A percentile compares a stretch with the other conserved stretches of the same genome.
Evolutionary conservation across 176 grass and related monocot species (phyloP).

Genomic region (Lolium perenne): DNA sequence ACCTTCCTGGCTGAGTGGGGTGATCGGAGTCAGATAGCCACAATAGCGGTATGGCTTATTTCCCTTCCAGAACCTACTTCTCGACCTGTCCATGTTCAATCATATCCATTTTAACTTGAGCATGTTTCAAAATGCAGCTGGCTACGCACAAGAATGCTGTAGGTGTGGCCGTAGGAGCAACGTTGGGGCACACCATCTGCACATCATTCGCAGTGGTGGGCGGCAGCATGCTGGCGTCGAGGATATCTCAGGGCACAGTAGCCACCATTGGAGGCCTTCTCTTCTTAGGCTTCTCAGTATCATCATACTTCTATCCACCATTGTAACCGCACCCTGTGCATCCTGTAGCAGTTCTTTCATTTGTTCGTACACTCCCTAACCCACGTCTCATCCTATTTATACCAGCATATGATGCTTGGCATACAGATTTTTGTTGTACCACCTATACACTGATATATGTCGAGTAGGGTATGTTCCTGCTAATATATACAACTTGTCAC

Average conservation of each 20-base stretch:
- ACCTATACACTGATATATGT: slow-evolving; percentile 19
- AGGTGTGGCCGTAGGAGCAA: slow-evolving; percentile 80
- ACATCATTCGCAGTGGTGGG: slow-evolving; percentile 91
- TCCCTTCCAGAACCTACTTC: background rate
- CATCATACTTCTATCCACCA: slow-evolving; percentile 94
- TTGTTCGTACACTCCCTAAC: slow-evolving; percentile 23
- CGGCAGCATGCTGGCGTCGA: slow-evolving; percentile 93
- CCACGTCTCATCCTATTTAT: background rate
- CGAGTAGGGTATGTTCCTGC: slow-evolving; percentile 25
- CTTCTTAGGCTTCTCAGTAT: slow-evolving; percentile 89
- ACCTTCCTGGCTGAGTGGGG: slow-evolving; percentile 99
- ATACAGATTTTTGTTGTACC: slow-evolving; percentile 20
- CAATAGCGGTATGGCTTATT: slow-evolving; percentile 68
- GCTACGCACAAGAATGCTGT: slow-evolving; percentile 95
- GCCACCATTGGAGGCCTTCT: slow-evolving; percentile 87
- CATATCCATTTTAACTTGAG: background rate
- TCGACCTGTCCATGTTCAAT: background rate
- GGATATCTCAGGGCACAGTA: slow-evolving; percentile 88
- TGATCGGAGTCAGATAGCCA: slow-evolving; percentile 96
- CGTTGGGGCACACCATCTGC: slow-evolving; percentile 87
- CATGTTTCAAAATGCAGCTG: slow-evolving; percentile 51
- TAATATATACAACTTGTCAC: slow-evolving; percentile 42
- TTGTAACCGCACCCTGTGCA: slow-evolving; percentile 51
- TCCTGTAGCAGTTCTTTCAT: slow-evolving; percentile 8
- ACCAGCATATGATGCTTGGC: slow-evolving; percentile 17